These are phyloP conservation scores for Hibiscus mutabilis DNA, from an alignment of 345 rosid species.

Conservation along the genomic window DNA sequence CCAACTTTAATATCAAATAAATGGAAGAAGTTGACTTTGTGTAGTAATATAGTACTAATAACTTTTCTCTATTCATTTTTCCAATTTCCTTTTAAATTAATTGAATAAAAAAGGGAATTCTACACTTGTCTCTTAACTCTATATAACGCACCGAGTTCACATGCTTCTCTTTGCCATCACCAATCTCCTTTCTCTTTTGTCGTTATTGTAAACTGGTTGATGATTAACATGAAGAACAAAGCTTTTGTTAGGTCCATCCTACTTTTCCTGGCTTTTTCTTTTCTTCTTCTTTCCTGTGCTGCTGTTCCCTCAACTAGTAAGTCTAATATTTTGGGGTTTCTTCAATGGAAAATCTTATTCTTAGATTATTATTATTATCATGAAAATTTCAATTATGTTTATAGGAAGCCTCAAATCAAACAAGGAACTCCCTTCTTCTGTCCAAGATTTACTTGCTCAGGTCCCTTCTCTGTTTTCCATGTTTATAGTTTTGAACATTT, in stretches of 20 bases:
- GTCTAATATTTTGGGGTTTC: background rate
- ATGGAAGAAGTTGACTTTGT: slow-evolving; percentile 31
- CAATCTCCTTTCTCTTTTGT: background rate
- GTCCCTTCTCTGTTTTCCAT: slow-evolving; percentile 14
- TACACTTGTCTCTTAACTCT: slow-evolving; percentile 9
- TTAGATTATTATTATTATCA: background rate
- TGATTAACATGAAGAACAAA: slow-evolving; percentile 17
- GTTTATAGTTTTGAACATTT: background rate
- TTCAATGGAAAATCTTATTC: too few species aligned
- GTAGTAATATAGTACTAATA: background rate
- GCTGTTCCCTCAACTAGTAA: slow-evolving; percentile 32
- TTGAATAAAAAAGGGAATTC: background rate
- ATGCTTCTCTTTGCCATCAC: slow-evolving; percentile 10
- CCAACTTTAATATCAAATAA: slow-evolving; percentile 12
- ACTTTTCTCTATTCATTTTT: background rate
- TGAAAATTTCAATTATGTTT: background rate
- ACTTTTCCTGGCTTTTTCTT: slow-evolving; percentile 28
- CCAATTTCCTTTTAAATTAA: background rate
- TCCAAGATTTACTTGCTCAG: slow-evolving; percentile 28
- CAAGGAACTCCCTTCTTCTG: slow-evolving; percentile 15
- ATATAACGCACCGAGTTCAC: slow-evolving; percentile 11
- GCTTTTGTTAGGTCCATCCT: slow-evolving; percentile 17
- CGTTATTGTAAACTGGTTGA: background rate
- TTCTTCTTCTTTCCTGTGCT: slow-evolving; percentile 20
- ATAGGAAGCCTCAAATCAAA: slow-evolving; percentile 37